Base-by-base conservation (phyloP, 2,329 filamentous ascomycete species). In the Fusarium temperatum region DNA sequence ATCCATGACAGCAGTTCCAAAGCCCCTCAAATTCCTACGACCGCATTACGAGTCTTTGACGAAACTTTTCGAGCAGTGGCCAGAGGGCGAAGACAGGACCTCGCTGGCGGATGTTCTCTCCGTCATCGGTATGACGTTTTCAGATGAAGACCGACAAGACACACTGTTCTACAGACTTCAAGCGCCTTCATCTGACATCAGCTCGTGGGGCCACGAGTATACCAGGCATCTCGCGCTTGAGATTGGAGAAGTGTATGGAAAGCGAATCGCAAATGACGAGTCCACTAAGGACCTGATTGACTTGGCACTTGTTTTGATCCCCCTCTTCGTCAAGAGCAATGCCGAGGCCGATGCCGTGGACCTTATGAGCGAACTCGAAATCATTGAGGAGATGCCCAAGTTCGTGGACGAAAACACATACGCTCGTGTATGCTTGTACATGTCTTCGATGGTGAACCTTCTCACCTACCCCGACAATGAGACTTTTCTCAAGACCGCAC, bases 1-100 rank as follows among this genome's bases (percentile, higher is more conserved):
- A 68, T 99, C 97, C 51, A 99, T 99, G 96, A 99, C 96, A 55
- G 96, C 96, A 68, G 96, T 99, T 72, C 96, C 97, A 30, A 99
- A 99, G 85, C 96, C 96, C 39, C 89, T 99, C 79, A 99, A 99
- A 85, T 99, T 99, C 83, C 90, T 99, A 74, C 91, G 96, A 86
- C 96, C 96, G 77, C 96, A 99, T 84, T 99, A 98, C 86, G 93
- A 97, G 84, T 91, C 93, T 65, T 88, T 99, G 81, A 93, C 93
- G 72, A 93, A 93, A 83, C 87, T 95, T 35, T 98, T 98, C 86
- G 95, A 97, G 68, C 90, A 92, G 82, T 99, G 97, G 96, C 89
- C 93, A 8, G 89, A 89, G 64, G 91, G 94, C 74, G 90, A 94
- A 59, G 91, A 98, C 85, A 98, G 97, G 89, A 94, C 92, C 70